Evolutionary conservation across 2,329 filamentous ascomycete species (phyloP).

Genomic region (Periglandula ipomoeae): DNA sequence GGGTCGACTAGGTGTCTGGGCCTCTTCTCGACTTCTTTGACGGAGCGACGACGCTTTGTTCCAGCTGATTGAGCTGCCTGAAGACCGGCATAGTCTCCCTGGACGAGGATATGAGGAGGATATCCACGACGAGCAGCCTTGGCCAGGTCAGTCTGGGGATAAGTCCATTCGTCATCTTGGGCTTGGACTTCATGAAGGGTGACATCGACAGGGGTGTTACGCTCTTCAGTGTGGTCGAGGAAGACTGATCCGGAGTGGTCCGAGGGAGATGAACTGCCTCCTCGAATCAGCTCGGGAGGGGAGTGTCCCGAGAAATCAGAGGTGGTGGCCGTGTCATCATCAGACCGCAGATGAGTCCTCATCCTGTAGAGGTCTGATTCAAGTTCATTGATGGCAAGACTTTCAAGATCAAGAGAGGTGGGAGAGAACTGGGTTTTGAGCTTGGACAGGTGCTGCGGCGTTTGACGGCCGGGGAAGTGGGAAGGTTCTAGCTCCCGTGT

Average conservation of each 20-base stretch:
- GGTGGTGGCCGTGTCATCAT: slow-evolving; percentile 22
- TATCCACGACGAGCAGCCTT: slow-evolving; percentile 23
- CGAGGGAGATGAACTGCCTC: slow-evolving; percentile 31
- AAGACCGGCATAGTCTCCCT: slow-evolving; percentile 17
- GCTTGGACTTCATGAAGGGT: slow-evolving; percentile 26
- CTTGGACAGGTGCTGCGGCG: slow-evolving; percentile 21
- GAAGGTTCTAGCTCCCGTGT: slow-evolving; percentile 21
- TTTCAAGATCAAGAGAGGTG: slow-evolving; percentile 20
- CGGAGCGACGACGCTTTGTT: slow-evolving; percentile 27
- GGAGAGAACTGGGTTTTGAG: slow-evolving; percentile 25
- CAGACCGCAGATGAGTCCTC: slow-evolving; percentile 23
- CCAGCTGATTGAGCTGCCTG: slow-evolving; percentile 17
- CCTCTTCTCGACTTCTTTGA: slow-evolving; percentile 24
- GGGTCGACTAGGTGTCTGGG: slow-evolving; percentile 28
- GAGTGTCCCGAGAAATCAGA: slow-evolving; percentile 29
- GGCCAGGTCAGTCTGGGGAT: slow-evolving; percentile 25
- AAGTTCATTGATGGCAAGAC: slow-evolving; percentile 22
- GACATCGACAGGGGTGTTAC: slow-evolving; percentile 19
- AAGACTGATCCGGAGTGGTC: slow-evolving; percentile 28
- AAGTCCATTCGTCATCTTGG: slow-evolving; percentile 32
- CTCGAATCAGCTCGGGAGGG: slow-evolving; percentile 28
- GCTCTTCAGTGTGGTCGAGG: slow-evolving; percentile 22
- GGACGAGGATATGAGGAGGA: slow-evolving; percentile 23
- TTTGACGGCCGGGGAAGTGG: slow-evolving; percentile 19
- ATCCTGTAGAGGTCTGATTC: slow-evolving; percentile 24